Conservation (phyloP, 208 protist genomes). For the Acanthamoeba castellanii region DNA sequence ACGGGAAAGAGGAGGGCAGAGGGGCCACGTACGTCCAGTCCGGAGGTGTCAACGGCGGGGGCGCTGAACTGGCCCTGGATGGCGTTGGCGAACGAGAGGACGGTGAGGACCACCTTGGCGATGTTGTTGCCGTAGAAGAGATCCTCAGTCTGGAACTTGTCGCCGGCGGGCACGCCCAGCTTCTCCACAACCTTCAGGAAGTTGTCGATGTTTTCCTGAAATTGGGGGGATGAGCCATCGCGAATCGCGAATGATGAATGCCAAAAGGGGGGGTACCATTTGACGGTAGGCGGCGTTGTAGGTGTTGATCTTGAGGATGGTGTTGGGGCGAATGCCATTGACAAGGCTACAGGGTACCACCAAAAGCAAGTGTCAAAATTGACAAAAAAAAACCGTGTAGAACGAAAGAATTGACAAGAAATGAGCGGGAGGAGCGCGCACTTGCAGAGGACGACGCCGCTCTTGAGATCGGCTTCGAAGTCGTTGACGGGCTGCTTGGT, state of each 20-base stretch:
- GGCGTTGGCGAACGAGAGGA: constrained; percentile 15
- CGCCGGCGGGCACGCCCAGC: constrained; percentile 30
- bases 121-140: constrained; percentile 64
- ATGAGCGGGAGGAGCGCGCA: neutral
- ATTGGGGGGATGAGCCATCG: no score
- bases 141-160: constrained; percentile 62
- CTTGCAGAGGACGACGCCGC: constrained; percentile 63
- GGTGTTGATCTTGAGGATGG: constrained; percentile 68
- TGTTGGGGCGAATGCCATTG: constrained; percentile 61
- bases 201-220: constrained; percentile 69
- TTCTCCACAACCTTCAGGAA: constrained; percentile 55
- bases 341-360: neutral
- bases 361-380: neutral
- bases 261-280: neutral
- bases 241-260: no score
- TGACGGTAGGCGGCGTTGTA: constrained; percentile 63
- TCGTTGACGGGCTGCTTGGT: constrained; percentile 51
- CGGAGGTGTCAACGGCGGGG: neutral
- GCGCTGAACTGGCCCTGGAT: constrained; percentile 32
- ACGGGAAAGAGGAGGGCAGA: neutral
- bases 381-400: neutral
- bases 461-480: constrained; percentile 29
- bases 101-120: constrained; percentile 34
- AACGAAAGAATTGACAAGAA: neutral
- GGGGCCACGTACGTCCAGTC: neutral